Conservation (phyloP, 208 protist genomes). For the Wallacemonas sp. region DNA sequence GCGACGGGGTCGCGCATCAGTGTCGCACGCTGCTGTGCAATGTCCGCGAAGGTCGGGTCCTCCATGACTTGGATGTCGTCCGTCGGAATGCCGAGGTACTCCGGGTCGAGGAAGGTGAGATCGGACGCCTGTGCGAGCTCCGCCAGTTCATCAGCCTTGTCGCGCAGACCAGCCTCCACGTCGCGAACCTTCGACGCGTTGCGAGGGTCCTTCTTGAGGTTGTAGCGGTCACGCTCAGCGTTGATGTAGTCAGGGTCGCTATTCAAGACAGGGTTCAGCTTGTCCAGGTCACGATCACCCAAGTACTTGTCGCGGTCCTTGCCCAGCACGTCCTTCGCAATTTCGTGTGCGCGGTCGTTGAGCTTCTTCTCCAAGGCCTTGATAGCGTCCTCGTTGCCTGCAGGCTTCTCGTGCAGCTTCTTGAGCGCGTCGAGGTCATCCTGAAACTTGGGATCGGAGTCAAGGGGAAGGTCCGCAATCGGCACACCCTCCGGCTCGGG, state of each 20-base stretch:
- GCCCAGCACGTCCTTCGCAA: constrained; percentile 45
- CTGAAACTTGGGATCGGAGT: constrained; percentile 50
- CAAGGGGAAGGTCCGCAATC: constrained; percentile 49
- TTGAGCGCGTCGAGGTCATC: constrained; percentile 45
- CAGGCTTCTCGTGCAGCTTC: constrained; percentile 32
- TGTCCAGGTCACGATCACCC: constrained; percentile 31
- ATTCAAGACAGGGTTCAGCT: constrained; percentile 46
- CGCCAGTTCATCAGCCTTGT: constrained; percentile 28
- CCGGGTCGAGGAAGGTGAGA: constrained; percentile 53
- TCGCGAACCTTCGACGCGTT: constrained; percentile 51
- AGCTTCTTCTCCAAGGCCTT: constrained; percentile 39
- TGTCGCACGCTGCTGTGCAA: constrained; percentile 35
- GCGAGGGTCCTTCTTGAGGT: constrained; percentile 60
- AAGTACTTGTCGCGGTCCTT: constrained; percentile 65
- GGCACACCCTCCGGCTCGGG: constrained; percentile 65
- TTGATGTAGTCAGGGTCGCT: constrained; percentile 40
- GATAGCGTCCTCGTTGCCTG: constrained; percentile 29
- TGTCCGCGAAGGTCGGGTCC: constrained; percentile 42
- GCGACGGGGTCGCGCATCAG: constrained; percentile 42
- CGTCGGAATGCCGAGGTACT: constrained; percentile 72
- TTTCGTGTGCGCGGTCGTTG: constrained; percentile 46
- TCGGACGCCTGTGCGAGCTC: constrained; percentile 29
- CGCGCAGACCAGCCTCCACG: constrained; percentile 38
- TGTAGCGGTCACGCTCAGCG: constrained; percentile 44
- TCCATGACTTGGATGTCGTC: constrained; percentile 50